Percentiles rank a stretch among this genome's conserved stretches.
phyloP scores from a whole-genome alignment of 192 early-diverging fungal species.

The Oehlia diaphana region DNA sequence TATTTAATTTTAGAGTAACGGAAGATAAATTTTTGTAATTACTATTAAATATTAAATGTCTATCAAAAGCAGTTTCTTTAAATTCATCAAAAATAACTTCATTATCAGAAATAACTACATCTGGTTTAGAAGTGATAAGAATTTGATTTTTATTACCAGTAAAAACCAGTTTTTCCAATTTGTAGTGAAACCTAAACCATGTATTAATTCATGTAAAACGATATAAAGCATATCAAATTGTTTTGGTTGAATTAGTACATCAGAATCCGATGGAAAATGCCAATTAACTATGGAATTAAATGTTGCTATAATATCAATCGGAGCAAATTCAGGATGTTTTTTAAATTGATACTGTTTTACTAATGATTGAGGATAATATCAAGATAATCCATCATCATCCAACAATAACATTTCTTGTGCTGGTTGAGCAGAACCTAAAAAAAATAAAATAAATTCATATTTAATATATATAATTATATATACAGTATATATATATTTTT shows the following conservation, averaged over 20 bases:
- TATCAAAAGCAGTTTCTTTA: conserved; percentile 25
- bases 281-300: conserved; percentile 39
- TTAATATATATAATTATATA: too few species aligned
- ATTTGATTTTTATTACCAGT: conserved; percentile 25
- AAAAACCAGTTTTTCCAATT: conserved; percentile 28
- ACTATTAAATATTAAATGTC: neutral
- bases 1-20: neutral
- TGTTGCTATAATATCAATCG: conserved; percentile 39
- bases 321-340: conserved; percentile 27
- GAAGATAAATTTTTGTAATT: neutral
- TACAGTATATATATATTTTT: too few species aligned
- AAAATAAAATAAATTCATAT: too few species aligned
- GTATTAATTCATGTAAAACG: conserved; percentile 41
- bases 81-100: neutral
- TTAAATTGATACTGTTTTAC: conserved; percentile 39
- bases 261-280: conserved; percentile 30
- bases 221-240: conserved; percentile 39
- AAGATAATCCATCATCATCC: conserved; percentile 36
- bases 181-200: conserved; percentile 45
- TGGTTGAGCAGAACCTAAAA: conserved; percentile 33
- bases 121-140: neutral
- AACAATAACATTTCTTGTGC: conserved; percentile 35
- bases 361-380: conserved; percentile 45
- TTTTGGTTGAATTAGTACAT: conserved; percentile 9
- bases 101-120: neutral